Percentiles rank a stretch among this genome's conserved stretches.
Conservation (phyloP, 1,284 basidiomycete genomes). For the Heterobasidion annosum region DNA sequence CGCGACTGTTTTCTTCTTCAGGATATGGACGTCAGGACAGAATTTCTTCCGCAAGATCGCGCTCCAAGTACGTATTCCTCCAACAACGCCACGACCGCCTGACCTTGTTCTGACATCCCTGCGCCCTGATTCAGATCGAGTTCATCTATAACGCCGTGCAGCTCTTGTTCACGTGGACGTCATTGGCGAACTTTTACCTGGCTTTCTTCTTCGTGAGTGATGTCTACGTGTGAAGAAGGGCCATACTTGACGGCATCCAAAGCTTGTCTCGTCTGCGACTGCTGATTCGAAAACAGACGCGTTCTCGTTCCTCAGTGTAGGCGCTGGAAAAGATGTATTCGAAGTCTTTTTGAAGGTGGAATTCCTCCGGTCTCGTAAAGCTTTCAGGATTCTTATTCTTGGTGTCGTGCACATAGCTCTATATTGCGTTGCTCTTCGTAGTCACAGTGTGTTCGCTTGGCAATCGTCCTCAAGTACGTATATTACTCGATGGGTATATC, state of each 20-base stretch:
- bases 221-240: background rate
- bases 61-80: constrained; percentile 42
- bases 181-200: constrained; percentile 75
- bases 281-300: constrained; percentile 46
- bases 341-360: constrained; percentile 73
- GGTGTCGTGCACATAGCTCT: constrained; percentile 33
- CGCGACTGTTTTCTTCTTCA: constrained; percentile 76
- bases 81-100: background rate
- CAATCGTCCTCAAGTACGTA: constrained; percentile 66
- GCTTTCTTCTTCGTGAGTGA: constrained; percentile 75
- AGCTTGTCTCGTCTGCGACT: constrained; percentile 69
- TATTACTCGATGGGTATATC: background rate
- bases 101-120: background rate
- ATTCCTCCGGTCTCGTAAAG: constrained; percentile 8
- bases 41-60: constrained; percentile 77
- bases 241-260: background rate
- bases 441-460: constrained; percentile 77
- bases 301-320: constrained; percentile 67
- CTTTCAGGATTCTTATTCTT: constrained; percentile 7
- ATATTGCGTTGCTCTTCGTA: constrained; percentile 70
- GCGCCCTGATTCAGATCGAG: constrained; percentile 36
- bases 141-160: constrained; percentile 80
- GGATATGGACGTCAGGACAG: constrained; percentile 89
- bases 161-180: constrained; percentile 79
- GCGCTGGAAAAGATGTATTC: constrained; percentile 71